Evolutionary conservation across 495 filamentous ascomycete genomes (phyloP).

Genomic region (Thozetella sp.): DNA sequence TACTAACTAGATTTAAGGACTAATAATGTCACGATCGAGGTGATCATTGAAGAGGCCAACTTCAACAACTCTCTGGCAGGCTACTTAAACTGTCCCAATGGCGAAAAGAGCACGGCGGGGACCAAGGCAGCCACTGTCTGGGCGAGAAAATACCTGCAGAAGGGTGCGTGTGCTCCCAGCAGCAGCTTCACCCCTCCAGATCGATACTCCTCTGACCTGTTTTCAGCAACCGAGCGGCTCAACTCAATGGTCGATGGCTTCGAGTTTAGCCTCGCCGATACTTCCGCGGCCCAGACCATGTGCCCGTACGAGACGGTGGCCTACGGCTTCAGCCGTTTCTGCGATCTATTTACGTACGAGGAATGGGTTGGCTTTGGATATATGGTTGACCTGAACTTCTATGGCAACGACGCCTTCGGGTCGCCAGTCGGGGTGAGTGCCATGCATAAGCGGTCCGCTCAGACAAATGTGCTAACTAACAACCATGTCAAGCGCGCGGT

Average conservation of each 20-base stretch:
- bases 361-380: slow-evolving; percentile 81
- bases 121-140: slow-evolving; percentile 54
- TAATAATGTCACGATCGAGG: slow-evolving; percentile 58
- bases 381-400: slow-evolving; percentile 62
- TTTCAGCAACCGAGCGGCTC: slow-evolving; percentile 45
- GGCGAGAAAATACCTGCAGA: slow-evolving; percentile 52
- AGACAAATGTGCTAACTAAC: not conserved
- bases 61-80: slow-evolving; percentile 74
- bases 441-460: not conserved
- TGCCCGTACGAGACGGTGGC: slow-evolving; percentile 78
- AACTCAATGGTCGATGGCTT: slow-evolving; percentile 45
- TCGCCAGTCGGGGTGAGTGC: slow-evolving; percentile 50
- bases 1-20: slow-evolving; percentile 40
- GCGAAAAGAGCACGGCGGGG: slow-evolving; percentile 54
- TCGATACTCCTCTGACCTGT: not conserved
- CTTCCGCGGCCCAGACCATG: slow-evolving; percentile 63
- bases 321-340: slow-evolving; percentile 71
- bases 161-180: slow-evolving; percentile 10
- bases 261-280: slow-evolving; percentile 51
- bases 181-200: not conserved
- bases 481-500: slow-evolving; percentile 44
- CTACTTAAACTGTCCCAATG: slow-evolving; percentile 51
- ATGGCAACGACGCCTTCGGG: slow-evolving; percentile 58
- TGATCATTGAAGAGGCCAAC: slow-evolving; percentile 63
- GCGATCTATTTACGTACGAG: slow-evolving; percentile 64